Base-by-base conservation (phyloP, 495 filamentous ascomycete genomes). In the Trichoderma erinaceum region DNA sequence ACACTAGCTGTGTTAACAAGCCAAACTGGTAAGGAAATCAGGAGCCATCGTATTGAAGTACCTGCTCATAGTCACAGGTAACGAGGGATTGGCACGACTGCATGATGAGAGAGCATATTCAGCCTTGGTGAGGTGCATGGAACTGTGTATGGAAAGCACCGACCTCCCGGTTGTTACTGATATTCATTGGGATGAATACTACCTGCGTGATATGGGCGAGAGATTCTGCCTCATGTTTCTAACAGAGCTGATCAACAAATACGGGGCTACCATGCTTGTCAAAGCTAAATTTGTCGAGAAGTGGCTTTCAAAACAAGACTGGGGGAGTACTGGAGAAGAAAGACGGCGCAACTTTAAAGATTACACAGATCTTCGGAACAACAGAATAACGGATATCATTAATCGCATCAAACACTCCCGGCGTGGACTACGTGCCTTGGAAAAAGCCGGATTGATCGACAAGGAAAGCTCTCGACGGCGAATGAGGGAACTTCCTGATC, bases 221-320 rank as follows among this genome's bases (percentile, higher is more conserved):
- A 79, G 81, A 70, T 75, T 79, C 21, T 82, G 80, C 69, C 76
- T 87, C 23, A 74, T 83, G 66, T 75, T 85, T 16, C 69, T 83
- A 50, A 71, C 71, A 41, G 77, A 81, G 58, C 73, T 85, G 1
- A 70, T 81, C n/a, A 76, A 77, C 43, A 77, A 77, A 63, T 79
- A 74, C 63, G 80, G 76, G 23, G 69, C 75, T 32, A 75, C 78
- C 32, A 78, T 76, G 61, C 67, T 85, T 11, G 69, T 86, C 63
- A 78, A 81, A 65, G 78, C 81, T 50, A 75, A 77, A 29, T 84
- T 87, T 68, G 77, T 87, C 21, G 80, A 84, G 65, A 83, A 79
- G 64, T 87, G 85, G 85, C 75, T 87, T 7, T 80, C 76, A 29
- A 83, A 79, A 70, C 84, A 87, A 64, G 81, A 81, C 18, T 86